A percentile compares a stretch with the other conserved stretches of the same genome.
Conservation (phyloP, 164 flowering plant genomes). For the Nymphaea thermarum region DNA sequence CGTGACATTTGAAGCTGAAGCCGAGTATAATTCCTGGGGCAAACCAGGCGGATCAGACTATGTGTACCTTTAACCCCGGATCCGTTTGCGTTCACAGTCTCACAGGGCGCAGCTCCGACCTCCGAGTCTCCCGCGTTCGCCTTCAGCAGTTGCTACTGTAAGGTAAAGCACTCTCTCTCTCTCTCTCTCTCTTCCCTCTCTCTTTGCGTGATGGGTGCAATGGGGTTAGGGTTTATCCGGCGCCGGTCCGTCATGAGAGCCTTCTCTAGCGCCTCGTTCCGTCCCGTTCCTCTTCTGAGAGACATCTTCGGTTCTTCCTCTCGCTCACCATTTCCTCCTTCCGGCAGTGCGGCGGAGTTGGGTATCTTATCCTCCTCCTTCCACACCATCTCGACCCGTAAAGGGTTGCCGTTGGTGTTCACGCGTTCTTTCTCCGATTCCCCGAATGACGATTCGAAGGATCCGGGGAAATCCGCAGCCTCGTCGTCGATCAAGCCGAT, state of each 20-base stretch:
- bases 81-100: background rate
- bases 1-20: too few species aligned
- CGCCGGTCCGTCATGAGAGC: background rate
- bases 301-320: too few species aligned
- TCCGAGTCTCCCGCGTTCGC: background rate
- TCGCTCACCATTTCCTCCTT: background rate
- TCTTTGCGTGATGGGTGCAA: background rate
- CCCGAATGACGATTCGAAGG: constrained; percentile 4
- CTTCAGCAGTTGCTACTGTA: background rate
- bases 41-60: too few species aligned
- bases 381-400: background rate
- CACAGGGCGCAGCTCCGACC: background rate
- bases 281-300: background rate
- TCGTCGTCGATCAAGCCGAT: constrained; percentile 28
- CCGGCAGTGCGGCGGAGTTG: background rate
- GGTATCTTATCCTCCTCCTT: background rate
- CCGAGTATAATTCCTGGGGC: too few species aligned
- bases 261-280: background rate
- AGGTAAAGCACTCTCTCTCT: too few species aligned
- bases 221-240: background rate
- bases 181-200: background rate
- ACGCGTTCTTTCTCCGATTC: constrained; percentile 6
- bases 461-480: constrained; percentile 4
- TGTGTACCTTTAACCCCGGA: background rate
- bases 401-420: background rate